Base-by-base conservation (phyloP, 495 filamentous ascomycete species). In the Sabuloglossum arenarium region DNA sequence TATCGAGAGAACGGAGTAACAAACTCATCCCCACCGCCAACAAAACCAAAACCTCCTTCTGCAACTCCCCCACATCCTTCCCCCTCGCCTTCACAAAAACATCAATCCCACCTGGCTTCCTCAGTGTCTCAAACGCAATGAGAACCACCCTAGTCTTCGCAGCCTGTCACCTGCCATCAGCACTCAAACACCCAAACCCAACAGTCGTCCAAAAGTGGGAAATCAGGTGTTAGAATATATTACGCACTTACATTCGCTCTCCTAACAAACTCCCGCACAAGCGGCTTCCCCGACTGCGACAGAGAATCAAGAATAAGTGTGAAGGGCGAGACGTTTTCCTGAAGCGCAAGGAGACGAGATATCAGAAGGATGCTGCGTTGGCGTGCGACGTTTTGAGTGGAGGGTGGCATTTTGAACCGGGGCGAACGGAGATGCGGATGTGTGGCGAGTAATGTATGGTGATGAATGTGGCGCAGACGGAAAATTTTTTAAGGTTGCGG, bases 271-370 rank as follows among this genome's bases (percentile, higher is more conserved):
- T 93, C 85, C 24, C 71, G 68, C 1, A 90, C 58, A 32, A 95
- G 66, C 6, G 82, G 84, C 25, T 70, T 74, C 12, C 79, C 84
- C 24, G 82, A 79, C 68, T 95, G 90, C 67, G 93, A 88, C 39
- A 95, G 67, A 16, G 77, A 84, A 69, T 96, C 90, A 55, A 91
- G 72, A 8, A 97, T 68, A 28, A 96, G 67, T 0, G 89, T 94
- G 50, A 97, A 79, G 1, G 88, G 90, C 29, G 87, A 93, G 1
- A 81, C 81, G 23, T 76, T 81, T 64, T 94, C 88, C 31, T 85
- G 72, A 14, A 85, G 68, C 60, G 78, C 81, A 53, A 97, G 73
- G 1, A 96, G 70, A 58, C 89, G 90, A 55, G 88, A 86, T 39
- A 96, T 80, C 1, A 95, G 70, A 6, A 95, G 79, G 47, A 94